phyloP scores from a whole-genome alignment of 2,329 filamentous ascomycete species.

The Exutisphaerella laricina region DNA sequence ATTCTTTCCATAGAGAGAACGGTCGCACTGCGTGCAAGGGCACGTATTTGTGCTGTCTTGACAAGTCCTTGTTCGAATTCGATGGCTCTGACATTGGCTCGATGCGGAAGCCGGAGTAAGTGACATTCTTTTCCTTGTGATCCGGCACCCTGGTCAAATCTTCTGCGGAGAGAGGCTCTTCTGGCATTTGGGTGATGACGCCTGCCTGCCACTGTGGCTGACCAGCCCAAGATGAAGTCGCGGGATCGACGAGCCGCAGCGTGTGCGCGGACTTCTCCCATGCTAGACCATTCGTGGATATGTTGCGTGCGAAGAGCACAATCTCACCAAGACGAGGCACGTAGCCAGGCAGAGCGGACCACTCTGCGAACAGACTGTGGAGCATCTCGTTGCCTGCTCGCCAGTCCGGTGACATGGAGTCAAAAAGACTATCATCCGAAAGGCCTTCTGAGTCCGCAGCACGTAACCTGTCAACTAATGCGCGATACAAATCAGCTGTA shows the following conservation, averaged over 20 bases:
- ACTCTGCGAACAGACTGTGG: conserved; percentile 37
- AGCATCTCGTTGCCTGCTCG: conserved; percentile 45
- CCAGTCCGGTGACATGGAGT: conserved; percentile 54
- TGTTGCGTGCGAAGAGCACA: conserved; percentile 47
- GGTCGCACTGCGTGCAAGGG: conserved; percentile 51
- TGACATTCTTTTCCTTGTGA: conserved; percentile 40
- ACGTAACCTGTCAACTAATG: conserved; percentile 46
- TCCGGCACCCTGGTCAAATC: conserved; percentile 42
- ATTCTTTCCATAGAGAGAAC: conserved; percentile 49
- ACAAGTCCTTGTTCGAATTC: conserved; percentile 44
- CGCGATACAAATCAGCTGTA: conserved; percentile 49
- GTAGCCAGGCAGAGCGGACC: conserved; percentile 45
- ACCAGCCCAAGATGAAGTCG: conserved; percentile 9
- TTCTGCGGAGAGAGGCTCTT: conserved; percentile 38
- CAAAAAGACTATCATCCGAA: conserved; percentile 44
- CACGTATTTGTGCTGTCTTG: conserved; percentile 52
- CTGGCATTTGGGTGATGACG: conserved; percentile 49
- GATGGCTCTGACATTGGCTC: conserved; percentile 50
- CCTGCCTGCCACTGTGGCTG: conserved; percentile 53
- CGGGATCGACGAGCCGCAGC: conserved; percentile 18
- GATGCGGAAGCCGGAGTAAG: conserved; percentile 51
- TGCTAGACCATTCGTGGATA: conserved; percentile 27
- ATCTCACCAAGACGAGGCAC: conserved; percentile 53
- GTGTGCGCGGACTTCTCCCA: conserved; percentile 26
- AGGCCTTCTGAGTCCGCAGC: conserved; percentile 27